phyloP scores from a whole-genome alignment of 2,329 filamentous ascomycete genomes.

The Colletotrichum sp. region DNA sequence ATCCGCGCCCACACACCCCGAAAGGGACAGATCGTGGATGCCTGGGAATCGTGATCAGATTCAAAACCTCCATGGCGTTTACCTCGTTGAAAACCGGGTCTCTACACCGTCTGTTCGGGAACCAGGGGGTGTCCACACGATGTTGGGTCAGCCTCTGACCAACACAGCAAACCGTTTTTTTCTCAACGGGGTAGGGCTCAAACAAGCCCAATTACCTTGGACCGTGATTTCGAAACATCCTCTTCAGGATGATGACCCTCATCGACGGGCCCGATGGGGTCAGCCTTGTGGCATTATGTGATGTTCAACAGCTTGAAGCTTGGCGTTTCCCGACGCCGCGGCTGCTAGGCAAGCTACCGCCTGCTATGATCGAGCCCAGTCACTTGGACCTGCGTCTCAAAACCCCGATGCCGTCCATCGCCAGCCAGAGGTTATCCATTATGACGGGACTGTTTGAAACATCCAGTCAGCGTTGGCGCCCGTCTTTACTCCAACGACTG shows the following conservation, averaged over 20 bases:
- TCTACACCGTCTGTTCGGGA: not conserved
- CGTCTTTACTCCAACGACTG: not conserved
- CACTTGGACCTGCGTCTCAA: not conserved
- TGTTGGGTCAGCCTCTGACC: not conserved
- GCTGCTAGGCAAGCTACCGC: not conserved
- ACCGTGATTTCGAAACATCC: not conserved
- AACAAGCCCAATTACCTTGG: not conserved
- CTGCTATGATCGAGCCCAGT: not conserved
- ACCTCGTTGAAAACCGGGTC: not conserved
- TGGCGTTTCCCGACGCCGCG: not conserved
- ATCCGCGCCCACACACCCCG: not conserved
- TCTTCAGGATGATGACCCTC: not conserved
- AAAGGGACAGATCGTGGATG: not conserved
- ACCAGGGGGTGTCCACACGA: not conserved
- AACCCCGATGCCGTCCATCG: not conserved
- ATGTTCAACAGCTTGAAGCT: not conserved
- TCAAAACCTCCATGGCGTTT: conserved; percentile 10
- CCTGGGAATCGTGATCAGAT: not conserved
- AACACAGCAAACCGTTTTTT: not conserved
- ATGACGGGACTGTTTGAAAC: not conserved
- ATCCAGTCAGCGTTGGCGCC: not conserved
- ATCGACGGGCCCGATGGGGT: not conserved
- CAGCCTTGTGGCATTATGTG: not conserved
- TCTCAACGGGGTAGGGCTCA: not conserved
- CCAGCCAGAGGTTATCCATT: not conserved